Base-by-base conservation (phyloP, 2,329 filamentous ascomycete species). In the Pseudonectria foliicola region DNA sequence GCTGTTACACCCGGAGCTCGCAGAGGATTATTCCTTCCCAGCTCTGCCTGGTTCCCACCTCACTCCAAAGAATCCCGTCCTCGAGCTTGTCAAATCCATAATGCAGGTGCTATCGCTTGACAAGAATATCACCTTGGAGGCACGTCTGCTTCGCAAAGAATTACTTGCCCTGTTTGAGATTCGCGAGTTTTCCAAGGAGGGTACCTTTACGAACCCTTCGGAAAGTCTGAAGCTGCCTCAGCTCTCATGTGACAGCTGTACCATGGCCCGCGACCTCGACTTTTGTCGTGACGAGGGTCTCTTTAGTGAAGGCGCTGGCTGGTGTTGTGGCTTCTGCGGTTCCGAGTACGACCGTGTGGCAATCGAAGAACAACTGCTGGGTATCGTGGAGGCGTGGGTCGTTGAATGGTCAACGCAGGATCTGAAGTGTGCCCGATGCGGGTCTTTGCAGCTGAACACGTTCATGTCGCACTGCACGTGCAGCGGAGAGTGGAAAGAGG, bases 401-500 rank as follows among this genome's bases (percentile, higher is more conserved):
- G 73, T 86, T 16, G 78, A 83, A 50, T 98, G 93, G 89, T 73
- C 79, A 43, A 85, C 82, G 24, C 90, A 96, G 64, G 92, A 98
- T 59, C 63, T 96, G 38, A 87, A 87, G 62, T 98, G 92, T 47
- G 56, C 53, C 21, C 70, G 73, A 39, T 84, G 80, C 57, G 77
- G 73, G 23, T 86, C 86, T 48, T 61, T 95, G 26, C 70, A 87
- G 54, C 71, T 85, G 27, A 96, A 95, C 57, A 90, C 95, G 53
- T 93, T 96, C 51, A 88, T 92, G 80, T 90, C 95, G 59, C 89
- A 96, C 61, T 98, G 93, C 62, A 83, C 81, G 10, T 98, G 92
- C 67, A 86, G 85, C 42, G 92, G 92, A 4, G 74, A 75, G 39
- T 98, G 92, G 92, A 73, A 71, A 13, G 77, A 77, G 45, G 85